Conservation (phyloP, 768 basidiomycete species). For the Mycena vitilis region DNA sequence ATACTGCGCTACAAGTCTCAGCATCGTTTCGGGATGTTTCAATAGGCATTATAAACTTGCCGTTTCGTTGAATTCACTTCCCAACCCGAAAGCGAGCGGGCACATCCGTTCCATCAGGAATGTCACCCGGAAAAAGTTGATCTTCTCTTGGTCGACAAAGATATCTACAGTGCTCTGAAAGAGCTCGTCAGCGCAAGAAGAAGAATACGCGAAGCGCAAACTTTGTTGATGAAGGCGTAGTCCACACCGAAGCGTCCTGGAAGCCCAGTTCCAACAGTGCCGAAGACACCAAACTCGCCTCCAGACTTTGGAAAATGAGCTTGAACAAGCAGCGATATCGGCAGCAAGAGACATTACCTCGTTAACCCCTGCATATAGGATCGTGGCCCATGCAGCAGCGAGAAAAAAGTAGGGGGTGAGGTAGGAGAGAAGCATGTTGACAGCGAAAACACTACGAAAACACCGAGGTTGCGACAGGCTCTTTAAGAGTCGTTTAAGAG, state of each 20-base stretch:
- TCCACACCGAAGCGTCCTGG: slow-evolving; percentile 57
- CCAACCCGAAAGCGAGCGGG: slow-evolving; percentile 52
- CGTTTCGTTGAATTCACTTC: slow-evolving; percentile 58
- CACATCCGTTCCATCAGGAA: slow-evolving; percentile 62
- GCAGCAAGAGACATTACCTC: slow-evolving; percentile 44
- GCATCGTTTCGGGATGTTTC: neutral
- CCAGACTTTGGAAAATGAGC: slow-evolving; percentile 49
- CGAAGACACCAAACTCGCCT: slow-evolving; percentile 59
- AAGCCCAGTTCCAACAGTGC: slow-evolving; percentile 52
- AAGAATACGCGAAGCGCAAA: slow-evolving; percentile 22
- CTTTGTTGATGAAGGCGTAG: slow-evolving; percentile 62
- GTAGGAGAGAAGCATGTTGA: slow-evolving; percentile 23
- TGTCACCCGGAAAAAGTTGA: slow-evolving; percentile 62
- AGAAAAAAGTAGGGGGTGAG: slow-evolving; percentile 27
- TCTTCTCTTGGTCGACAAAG: slow-evolving; percentile 60
- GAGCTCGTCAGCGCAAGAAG: neutral
- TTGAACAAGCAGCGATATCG: neutral
- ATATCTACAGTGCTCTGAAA: slow-evolving; percentile 57
- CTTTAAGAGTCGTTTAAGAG: neutral
- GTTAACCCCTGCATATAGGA: slow-evolving; percentile 59
- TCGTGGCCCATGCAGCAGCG: slow-evolving; percentile 42
- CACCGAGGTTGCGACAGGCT: neutral
- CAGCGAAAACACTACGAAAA: neutral
- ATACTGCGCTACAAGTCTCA: slow-evolving; percentile 44
- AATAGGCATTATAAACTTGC: slow-evolving; percentile 35